These are phyloP conservation scores for Oryza punctata DNA, from an alignment of 176 grass and related monocot genomes.

Conservation along the genomic window DNA sequence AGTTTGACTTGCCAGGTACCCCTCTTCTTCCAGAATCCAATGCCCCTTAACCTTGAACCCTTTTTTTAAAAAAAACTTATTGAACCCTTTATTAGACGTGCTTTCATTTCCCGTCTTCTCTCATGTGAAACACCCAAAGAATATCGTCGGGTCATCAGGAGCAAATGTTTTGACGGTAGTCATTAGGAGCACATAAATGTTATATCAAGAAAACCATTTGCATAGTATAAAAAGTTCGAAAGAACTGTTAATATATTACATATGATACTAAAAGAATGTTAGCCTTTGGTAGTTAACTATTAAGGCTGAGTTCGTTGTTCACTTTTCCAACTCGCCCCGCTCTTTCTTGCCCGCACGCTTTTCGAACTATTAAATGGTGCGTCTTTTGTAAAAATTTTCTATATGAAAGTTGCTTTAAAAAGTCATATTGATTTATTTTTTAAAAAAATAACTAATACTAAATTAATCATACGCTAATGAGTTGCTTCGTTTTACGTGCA, in stretches of 20 bases:
- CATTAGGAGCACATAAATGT: background rate
- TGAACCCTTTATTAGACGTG: background rate
- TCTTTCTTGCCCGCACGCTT: no score
- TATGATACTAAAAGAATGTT: background rate
- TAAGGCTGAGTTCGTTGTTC: no score
- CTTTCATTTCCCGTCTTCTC: background rate
- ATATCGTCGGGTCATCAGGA: background rate
- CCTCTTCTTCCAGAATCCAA: conserved; percentile 30
- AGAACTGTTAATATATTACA: background rate
- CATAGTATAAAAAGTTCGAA: background rate
- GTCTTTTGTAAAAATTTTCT: no score
- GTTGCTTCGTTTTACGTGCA: no score
- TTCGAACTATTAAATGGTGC: no score
- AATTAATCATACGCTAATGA: no score
- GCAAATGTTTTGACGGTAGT: background rate
- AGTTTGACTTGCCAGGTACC: conserved; percentile 57
- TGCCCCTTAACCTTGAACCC: background rate
- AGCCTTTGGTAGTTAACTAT: no score
- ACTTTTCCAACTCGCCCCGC: no score
- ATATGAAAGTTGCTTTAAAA: no score
- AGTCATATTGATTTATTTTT: no score
- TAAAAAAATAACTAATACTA: no score
- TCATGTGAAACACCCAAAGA: conserved; percentile 40
- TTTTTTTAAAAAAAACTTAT: no score
- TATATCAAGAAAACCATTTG: background rate